Base-by-base conservation (phyloP, 2,329 filamentous ascomycete species). In the Calonectria pseudoturangicola region DNA sequence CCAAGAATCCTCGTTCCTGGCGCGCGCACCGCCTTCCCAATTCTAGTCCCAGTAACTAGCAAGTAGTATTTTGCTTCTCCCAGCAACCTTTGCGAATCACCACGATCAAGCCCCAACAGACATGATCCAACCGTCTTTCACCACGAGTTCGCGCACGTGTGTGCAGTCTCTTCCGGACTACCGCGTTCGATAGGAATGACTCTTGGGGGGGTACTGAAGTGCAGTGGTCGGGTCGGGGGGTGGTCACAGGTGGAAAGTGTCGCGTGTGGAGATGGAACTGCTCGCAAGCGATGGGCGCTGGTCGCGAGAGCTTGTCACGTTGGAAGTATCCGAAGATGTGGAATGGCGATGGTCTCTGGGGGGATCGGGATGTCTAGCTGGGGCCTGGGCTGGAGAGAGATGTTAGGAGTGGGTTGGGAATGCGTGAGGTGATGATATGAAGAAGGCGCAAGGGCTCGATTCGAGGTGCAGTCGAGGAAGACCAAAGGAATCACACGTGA, bases 1-100 rank as follows among this genome's bases (percentile, higher is more conserved):
- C 80, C 80, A 77, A 81, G 72, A 76, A 74, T 70, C 74, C 71
- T 69, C 72, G 70, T 73, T 75, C 75, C 73, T 73, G 67, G 73
- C 67, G 73, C 73, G 73, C 74, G 71, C 73, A 73, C 74, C 70
- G 68, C 75, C 74, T 68, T 64, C 74, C 74, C 68, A 73, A 71
- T 65, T 75, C 79, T 77, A 80, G 62, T 65, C 73, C 77, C 73
- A 77, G 71, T 71, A 73, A 73, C 67, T 77, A 73, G 75, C 73
- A 73, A 41, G 54, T 71, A 28, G 21, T 68, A 54, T 60, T 56
- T 68, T 45, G 66, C 75, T 68, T 73, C 75, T 77, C 76, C 76
- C 74, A 77, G 71, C 68, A 75, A 68, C 76, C 73, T 68, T 75
- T 75, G 69, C 33, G n/a, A 72, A 76, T 62, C 63, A 68, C 66